A percentile compares a stretch with the other conserved stretches of the same genome.
phyloP scores from a whole-genome alignment of 176 grass and related monocot species.

The Aegilops longissima region DNA sequence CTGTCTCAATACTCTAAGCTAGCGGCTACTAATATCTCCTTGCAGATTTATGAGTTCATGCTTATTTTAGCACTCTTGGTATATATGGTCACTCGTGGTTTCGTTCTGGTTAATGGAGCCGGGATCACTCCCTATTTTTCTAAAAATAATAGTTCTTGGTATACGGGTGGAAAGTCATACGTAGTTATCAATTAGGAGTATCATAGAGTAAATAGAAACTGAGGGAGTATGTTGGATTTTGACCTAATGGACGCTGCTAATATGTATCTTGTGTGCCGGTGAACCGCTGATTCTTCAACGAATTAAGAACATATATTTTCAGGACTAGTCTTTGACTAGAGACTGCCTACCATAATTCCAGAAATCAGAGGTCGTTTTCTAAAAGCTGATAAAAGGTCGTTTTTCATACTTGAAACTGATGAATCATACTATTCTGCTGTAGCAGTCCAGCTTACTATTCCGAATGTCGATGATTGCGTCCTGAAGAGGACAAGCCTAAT shows the following conservation, averaged over 20 bases:
- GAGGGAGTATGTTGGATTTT: not conserved
- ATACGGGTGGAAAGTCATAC: too few relatives aligned
- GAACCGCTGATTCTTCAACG: not conserved
- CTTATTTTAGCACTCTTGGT: too few relatives aligned
- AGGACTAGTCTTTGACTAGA: not conserved
- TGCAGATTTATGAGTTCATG: not conserved
- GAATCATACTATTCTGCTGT: not conserved
- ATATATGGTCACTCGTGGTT: too few relatives aligned
- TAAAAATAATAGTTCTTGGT: too few relatives aligned
- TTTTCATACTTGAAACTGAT: not conserved
- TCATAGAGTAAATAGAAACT: not conserved
- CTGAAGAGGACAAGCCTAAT: conserved; percentile 1
- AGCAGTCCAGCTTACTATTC: not conserved
- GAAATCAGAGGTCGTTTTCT: too few relatives aligned
- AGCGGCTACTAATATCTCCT: not conserved
- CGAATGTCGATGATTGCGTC: conserved; percentile 26
- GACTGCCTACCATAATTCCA: not conserved
- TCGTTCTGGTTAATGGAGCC: too few relatives aligned
- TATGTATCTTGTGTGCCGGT: not conserved
- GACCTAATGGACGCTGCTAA: not conserved
- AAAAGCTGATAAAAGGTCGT: not conserved
- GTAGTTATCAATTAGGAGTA: too few relatives aligned
- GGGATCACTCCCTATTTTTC: too few relatives aligned
- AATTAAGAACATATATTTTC: not conserved
- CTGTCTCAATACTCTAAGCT: not conserved